Base-by-base conservation (phyloP, 345 rosid species). In the Eucalyptus sideroxylon region DNA sequence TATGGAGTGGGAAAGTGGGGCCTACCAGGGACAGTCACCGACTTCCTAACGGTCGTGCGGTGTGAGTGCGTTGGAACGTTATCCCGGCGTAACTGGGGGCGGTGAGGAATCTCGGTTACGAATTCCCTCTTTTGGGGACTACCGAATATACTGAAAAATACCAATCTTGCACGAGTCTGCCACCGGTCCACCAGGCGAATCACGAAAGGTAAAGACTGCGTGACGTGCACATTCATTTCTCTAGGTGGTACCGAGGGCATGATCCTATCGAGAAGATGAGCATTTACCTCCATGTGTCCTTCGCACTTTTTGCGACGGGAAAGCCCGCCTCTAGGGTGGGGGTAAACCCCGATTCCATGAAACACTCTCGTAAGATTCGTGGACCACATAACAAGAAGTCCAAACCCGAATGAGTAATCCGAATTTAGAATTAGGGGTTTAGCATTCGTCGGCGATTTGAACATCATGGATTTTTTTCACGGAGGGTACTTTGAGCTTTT, bases 31-130 rank as follows among this genome's bases (percentile, higher is more conserved):
- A 93, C 77, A 60, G 72, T 40, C 89, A 93, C 91, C 89, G 93
- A 65, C 26, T 86, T 91, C 90, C 92, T 91, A 91, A 93, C 94
- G 93, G 93, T 87, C 88, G 93, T 91, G 94, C 89, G 87, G 89
- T 89, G 92, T 7, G 45, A 50, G 23, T 14, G 34, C 34, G 53
- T 17, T 17, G 47, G 44, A 30, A 59, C 72, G 69, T 23, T 23
- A 19, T 26, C 88, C 15, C 65, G 50, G 69, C 60, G 45, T 10
- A n/a, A 42, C 7, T 80, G 87, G 42, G 89, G 87, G 2, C 59
- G 59, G 59, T 53, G 55, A 49, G 13, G 30, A 23, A 1, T 27
- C 89, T 26, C 67, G 45, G 87, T 50, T 80, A 26, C 60, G 45
- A 12, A n/a, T 40, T 50, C 40, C 21, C 3, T 8, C 37, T 8